Conservation (phyloP, 371 early-diverging fungal species). For the Mortierella sp. region DNA sequence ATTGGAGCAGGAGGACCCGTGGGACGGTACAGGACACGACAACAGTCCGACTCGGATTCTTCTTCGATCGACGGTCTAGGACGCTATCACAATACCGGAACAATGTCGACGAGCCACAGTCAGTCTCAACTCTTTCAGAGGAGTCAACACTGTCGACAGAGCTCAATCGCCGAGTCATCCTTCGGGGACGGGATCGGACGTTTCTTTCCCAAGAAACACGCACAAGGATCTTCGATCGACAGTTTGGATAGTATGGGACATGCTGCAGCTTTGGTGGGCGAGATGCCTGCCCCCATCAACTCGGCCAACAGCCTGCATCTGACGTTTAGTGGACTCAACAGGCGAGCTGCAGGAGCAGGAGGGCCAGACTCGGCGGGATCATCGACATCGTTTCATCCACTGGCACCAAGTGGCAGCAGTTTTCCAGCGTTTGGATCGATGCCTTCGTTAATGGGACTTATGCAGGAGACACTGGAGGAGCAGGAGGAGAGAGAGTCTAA, state of each 20-base stretch:
- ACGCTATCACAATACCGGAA: neutral
- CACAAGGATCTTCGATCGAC: constrained; percentile 26
- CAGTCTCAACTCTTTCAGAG: constrained; percentile 16
- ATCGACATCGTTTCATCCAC: neutral
- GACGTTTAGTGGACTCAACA: neutral
- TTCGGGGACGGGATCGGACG: constrained; percentile 52
- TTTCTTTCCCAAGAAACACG: constrained; percentile 37
- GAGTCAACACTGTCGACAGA: constrained; percentile 27
- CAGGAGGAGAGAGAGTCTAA: constrained; percentile 40
- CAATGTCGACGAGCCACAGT: constrained; percentile 7
- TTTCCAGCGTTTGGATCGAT: constrained; percentile 33
- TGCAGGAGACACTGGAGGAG: constrained; percentile 42
- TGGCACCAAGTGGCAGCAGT: constrained; percentile 32
- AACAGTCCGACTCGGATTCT: constrained; percentile 34
- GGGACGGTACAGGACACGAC: constrained; percentile 20
- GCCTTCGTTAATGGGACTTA: constrained; percentile 31
- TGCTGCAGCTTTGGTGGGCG: neutral
- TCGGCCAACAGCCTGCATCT: constrained; percentile 14
- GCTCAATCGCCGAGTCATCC: constrained; percentile 38
- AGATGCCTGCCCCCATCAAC: constrained; percentile 4
- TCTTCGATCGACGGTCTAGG: constrained; percentile 26
- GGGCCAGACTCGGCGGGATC: neutral
- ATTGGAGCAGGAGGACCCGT: constrained; percentile 12
- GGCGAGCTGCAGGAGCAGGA: neutral
- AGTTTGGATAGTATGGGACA: constrained; percentile 27